Base-by-base conservation (phyloP, 208 protist genomes). In the Polymyxa betae region DNA sequence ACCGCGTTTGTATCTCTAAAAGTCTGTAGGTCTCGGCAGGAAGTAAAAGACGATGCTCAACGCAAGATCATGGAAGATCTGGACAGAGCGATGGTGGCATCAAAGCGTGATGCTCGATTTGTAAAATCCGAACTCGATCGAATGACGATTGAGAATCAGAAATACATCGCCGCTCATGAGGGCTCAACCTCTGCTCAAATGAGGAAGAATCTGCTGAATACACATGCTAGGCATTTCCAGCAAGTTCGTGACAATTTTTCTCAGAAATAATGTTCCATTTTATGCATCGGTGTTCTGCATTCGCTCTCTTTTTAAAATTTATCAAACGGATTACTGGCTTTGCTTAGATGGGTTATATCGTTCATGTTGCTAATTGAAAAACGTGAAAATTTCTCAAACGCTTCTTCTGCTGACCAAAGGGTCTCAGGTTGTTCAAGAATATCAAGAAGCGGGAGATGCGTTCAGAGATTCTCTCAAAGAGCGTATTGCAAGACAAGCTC, bases 61-160 rank as follows among this genome's bases (percentile, higher is more conserved):
- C 5, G 72, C 16, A 82, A 82, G 72, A 82, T 82, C n/a, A 82
- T 82, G 72, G 72, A 82, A n/a, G 72, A 82, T 20, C 72, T 82
- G 12, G 72, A 82, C 12, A 5, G 72, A 35, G 40, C 72, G 12
- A 82, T 82, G 72, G 40, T 82, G 35, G n/a, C 5, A 5, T 38
- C 16, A 5, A 82, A 82, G 72, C 72, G 72, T 43, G 72, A 82
- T 45, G 72, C 72, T 38, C 72, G 72, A 12, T 45, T 43, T 43
- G 72, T 82, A 35, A 82, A 82, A 82, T 82, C 72, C 35, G 72
- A 82, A 35, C 72, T 82, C 16, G 72, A 82, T 82, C 72, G 72
- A 5, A 82, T 82, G 5, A 20, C 72, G 12, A 5, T 43, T 43
- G 72, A 82, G 72, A 82, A 82, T n/a, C 5, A 35, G 16, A 82